A percentile compares a stretch with the other conserved stretches of the same genome.
Conservation (phyloP, 1,139 yeast species). For the Nadsonia commutata region DNA sequence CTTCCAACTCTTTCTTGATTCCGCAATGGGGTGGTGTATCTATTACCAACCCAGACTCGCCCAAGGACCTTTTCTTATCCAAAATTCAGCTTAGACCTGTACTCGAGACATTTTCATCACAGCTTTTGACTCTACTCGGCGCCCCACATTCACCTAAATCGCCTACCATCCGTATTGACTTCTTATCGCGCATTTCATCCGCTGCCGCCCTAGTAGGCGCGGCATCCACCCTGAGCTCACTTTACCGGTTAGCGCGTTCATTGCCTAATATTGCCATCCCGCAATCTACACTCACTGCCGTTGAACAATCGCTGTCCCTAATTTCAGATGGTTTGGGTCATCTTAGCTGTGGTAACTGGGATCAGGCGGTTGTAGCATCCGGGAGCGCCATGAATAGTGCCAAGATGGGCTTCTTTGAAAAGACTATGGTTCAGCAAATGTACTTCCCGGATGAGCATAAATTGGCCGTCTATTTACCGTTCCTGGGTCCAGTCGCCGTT, state of each 20-base stretch:
- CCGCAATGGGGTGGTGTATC: slow-evolving; percentile 80
- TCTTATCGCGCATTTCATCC: slow-evolving; percentile 43
- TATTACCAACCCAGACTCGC: slow-evolving; percentile 17
- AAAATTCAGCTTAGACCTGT: slow-evolving; percentile 38
- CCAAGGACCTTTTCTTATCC: slow-evolving; percentile 18
- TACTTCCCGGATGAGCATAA: slow-evolving; percentile 93
- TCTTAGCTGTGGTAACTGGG: slow-evolving; percentile 19
- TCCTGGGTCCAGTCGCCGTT: slow-evolving; percentile 69
- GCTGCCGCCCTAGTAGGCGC: slow-evolving; percentile 37
- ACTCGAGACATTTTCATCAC: slow-evolving; percentile 59
- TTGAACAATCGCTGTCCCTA: slow-evolving; percentile 27
- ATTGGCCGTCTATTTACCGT: slow-evolving; percentile 80
- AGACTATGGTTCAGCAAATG: slow-evolving; percentile 88
- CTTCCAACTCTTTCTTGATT: slow-evolving; percentile 54
- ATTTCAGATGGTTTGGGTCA: slow-evolving; percentile 25
- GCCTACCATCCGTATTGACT: slow-evolving; percentile 48
- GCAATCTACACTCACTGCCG: slow-evolving; percentile 37
- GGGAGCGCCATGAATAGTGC: slow-evolving; percentile 42
- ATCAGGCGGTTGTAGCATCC: slow-evolving; percentile 36
- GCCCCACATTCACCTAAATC: slow-evolving; percentile 43
- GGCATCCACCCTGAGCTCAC: slow-evolving; percentile 50
- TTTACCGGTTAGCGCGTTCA: slow-evolving; percentile 50
- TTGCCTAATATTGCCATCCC: slow-evolving; percentile 78
- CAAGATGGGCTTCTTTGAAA: slow-evolving; percentile 76
- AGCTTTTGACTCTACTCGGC: slow-evolving; percentile 60